A percentile compares a stretch with the other conserved stretches of the same genome.
Evolutionary conservation across 108 stramenopile species (phyloP).

Genomic region (Nannochloropsis oceanica): DNA sequence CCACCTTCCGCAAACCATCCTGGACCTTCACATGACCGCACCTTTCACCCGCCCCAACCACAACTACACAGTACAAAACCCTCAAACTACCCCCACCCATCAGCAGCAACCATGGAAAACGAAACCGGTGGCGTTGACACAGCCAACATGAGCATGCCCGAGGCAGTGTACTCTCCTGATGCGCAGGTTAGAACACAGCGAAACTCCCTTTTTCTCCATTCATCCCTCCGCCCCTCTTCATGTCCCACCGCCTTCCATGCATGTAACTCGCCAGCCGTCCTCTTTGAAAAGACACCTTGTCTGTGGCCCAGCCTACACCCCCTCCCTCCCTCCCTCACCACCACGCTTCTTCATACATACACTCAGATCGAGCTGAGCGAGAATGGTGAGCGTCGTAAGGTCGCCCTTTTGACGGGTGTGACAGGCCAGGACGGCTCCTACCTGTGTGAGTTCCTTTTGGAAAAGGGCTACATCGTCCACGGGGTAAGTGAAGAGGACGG

Average conservation of each 20-base stretch:
- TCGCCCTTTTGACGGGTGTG: slow-evolving; percentile 87
- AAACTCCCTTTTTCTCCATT: neutral
- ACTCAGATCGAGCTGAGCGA: neutral
- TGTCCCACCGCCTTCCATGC: neutral
- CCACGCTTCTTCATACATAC: neutral
- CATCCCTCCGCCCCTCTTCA: neutral
- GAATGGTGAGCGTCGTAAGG: neutral
- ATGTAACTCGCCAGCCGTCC: too few species aligned
- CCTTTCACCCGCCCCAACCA: too few species aligned
- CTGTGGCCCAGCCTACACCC: too few species aligned
- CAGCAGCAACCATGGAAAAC: neutral
- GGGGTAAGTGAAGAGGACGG: neutral
- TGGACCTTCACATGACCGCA: too few species aligned
- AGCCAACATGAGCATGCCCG: neutral
- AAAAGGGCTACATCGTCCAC: slow-evolving; percentile 89
- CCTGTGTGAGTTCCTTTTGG: slow-evolving; percentile 76
- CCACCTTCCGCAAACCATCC: too few species aligned
- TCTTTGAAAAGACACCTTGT: too few species aligned
- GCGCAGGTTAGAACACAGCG: neutral
- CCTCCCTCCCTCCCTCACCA: too few species aligned
- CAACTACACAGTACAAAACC: too few species aligned
- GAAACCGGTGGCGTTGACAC: neutral
- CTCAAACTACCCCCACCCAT: too few species aligned
- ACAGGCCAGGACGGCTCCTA: slow-evolving; percentile 99
- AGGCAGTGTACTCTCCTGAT: neutral